These are phyloP conservation scores for Chaetomiaceae sp. DNA, from an alignment of 2,329 filamentous ascomycete genomes.

Conservation along the genomic window DNA sequence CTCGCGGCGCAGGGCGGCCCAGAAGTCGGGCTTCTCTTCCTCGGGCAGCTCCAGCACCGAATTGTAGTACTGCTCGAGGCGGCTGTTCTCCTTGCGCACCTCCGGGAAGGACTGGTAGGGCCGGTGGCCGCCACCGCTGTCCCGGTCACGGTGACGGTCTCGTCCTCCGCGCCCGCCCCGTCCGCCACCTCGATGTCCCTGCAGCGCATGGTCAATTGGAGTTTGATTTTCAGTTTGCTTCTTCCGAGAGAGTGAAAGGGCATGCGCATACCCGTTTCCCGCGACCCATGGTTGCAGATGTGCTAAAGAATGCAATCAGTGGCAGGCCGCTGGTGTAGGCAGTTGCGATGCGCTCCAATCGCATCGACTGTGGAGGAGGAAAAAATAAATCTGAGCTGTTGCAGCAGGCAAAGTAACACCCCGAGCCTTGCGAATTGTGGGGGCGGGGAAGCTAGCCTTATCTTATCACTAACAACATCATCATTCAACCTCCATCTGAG, in stretches of 20 bases:
- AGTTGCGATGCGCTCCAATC: slow-evolving; percentile 21
- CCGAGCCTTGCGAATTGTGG: slow-evolving; percentile 20
- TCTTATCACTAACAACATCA: background rate
- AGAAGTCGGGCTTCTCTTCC: slow-evolving; percentile 74
- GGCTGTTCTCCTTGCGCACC: slow-evolving; percentile 72
- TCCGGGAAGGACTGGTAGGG: slow-evolving; percentile 48
- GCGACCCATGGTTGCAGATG: slow-evolving; percentile 20
- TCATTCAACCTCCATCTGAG: too few relatives aligned
- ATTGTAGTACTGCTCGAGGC: slow-evolving; percentile 84
- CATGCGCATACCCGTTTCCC: slow-evolving; percentile 21
- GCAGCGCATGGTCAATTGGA: slow-evolving; percentile 1
- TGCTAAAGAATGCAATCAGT: slow-evolving; percentile 11
- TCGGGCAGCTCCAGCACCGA: slow-evolving; percentile 67
- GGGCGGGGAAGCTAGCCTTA: slow-evolving; percentile 20
- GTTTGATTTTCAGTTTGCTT: background rate
- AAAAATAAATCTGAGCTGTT: slow-evolving; percentile 14
- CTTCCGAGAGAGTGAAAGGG: background rate
- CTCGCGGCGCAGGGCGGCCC: slow-evolving; percentile 74
- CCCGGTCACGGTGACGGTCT: slow-evolving; percentile 21
- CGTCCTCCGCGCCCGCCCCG: slow-evolving; percentile 28
- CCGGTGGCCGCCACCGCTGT: slow-evolving; percentile 32
- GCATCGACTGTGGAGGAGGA: slow-evolving; percentile 16
- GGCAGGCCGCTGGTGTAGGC: background rate
- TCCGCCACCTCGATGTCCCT: slow-evolving; percentile 26
- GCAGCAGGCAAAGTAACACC: too few relatives aligned